These are phyloP conservation scores for Breynia disticha DNA, from an alignment of 441 rosid genomes.

Conservation along the genomic window DNA sequence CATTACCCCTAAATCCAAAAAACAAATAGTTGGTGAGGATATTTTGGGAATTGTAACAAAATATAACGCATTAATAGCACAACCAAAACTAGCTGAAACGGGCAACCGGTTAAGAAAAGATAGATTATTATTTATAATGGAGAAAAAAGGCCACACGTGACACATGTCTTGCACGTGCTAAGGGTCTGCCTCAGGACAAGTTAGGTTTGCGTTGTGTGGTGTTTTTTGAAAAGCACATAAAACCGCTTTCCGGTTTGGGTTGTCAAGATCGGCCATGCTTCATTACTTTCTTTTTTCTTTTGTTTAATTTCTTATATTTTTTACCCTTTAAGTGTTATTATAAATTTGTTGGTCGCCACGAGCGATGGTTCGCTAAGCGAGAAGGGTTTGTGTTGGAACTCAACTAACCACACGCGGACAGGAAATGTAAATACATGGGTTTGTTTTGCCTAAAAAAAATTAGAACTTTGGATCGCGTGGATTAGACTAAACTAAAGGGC, in stretches of 20 bases:
- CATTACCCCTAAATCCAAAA: slow-evolving; percentile 6
- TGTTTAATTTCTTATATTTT: not conserved
- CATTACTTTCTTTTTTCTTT: slow-evolving; percentile 11
- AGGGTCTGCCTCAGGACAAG: slow-evolving; percentile 7
- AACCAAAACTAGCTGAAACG: slow-evolving; percentile 1
- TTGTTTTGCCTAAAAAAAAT: no score
- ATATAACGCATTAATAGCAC: slow-evolving; percentile 15
- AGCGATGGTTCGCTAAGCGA: no score
- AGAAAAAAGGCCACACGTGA: slow-evolving; percentile 4
- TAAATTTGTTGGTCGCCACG: no score
- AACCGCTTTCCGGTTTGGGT: slow-evolving; percentile 43
- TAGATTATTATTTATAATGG: no score
- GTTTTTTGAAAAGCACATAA: slow-evolving; percentile 36
- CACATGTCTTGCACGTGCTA: slow-evolving; percentile 20
- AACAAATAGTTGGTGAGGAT: slow-evolving; percentile 24
- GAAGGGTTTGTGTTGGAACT: no score
- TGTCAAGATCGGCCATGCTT: slow-evolving; percentile 31
- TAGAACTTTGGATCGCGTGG: no score
- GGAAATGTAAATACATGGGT: no score
- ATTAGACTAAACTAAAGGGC: no score
- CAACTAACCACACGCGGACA: no score
- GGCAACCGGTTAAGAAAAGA: not conserved
- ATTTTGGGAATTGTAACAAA: slow-evolving; percentile 14
- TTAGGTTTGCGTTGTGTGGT: slow-evolving; percentile 20
- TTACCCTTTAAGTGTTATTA: not conserved